Evolutionary conservation across 2,329 filamentous ascomycete genomes (phyloP), one percentile per base, ranked within the genome.

Genomic region (Penicillium sp.): DNA sequence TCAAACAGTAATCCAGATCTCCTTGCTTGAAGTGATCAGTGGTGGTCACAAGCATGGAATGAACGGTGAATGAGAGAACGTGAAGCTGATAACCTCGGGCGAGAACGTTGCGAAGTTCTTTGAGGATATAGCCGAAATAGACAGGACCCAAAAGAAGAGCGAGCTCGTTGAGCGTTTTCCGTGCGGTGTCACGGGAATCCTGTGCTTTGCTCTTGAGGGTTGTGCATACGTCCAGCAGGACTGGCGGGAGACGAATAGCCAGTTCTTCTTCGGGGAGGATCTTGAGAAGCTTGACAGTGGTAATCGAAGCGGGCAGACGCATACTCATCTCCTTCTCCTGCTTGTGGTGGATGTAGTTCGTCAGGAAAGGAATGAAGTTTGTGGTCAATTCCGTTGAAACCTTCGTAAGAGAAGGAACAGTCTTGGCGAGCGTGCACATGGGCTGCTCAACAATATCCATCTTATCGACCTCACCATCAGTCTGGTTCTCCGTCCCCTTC

Each of bases 291-390:
- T 96, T 96, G 57, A 96, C 88, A 41, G 93, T 84, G 29, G 94
- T 91, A 35, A 97, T 84, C 27, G 91, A 92, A 6, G 96, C 88
- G 1, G 93, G 92, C 34, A 97, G 88, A 71, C 94, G 90, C 50
- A 94, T 84, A 75, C 92, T 96, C 72, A 99, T 93, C 47, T 91
- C 92, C 1, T 91, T 87, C 70, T 99, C 94, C 60, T 97, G 90
- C 72, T 97, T 97, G 65, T 96, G 87, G 65, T 97, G 92, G 29
- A 97, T 82, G 68, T 96, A 94, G 44, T 86, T 84, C n/a, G 87
- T 82, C 32, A 99, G 76, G 18, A 89, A 84, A 0, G 93, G 91
- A 37, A 96, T 76, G 64, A 96, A 89, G 58, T 86, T 86, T 21
- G 84, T 83, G 39, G 84, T 82, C 50, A 97, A 79, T 62, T 96